Percentiles rank a stretch among this genome's conserved stretches.
Evolutionary conservation across 2,329 filamentous ascomycete species (phyloP).

Genomic region (Gyromitra esculenta): DNA sequence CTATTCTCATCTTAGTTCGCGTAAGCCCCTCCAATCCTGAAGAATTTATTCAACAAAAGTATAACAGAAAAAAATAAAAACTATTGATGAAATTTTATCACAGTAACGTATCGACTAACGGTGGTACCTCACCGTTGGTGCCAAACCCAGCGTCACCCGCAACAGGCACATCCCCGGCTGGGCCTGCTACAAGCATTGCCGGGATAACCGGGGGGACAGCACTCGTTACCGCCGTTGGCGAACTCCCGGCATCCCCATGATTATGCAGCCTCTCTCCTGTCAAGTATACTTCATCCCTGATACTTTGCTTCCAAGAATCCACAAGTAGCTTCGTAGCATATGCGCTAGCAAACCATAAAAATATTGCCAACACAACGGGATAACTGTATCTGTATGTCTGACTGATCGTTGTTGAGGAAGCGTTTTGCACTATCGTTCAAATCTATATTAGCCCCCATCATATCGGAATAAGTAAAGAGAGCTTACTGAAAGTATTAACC

Average conservation of each 20-base stretch:
- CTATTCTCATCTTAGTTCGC: not conserved
- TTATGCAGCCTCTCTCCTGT: slow-evolving; percentile 96
- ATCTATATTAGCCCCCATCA: slow-evolving; percentile 58
- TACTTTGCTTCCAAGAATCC: slow-evolving; percentile 78
- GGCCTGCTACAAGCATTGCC: slow-evolving; percentile 10
- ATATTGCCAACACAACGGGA: slow-evolving; percentile 66
- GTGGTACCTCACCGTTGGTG: not conserved
- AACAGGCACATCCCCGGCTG: slow-evolving; percentile 18
- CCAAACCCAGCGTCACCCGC: slow-evolving; percentile 15
- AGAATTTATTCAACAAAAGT: slow-evolving; percentile 18
- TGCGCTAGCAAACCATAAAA: slow-evolving; percentile 58
- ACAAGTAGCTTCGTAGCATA: slow-evolving; percentile 66
- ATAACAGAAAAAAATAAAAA: slow-evolving; percentile 8
- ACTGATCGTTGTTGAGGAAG: slow-evolving; percentile 54
- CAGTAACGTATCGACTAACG: slow-evolving; percentile 1
- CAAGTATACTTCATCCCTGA: slow-evolving; percentile 93
- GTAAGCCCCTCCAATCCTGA: not conserved
- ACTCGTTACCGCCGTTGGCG: slow-evolving; percentile 21
- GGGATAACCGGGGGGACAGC: slow-evolving; percentile 23
- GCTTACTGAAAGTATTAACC: slow-evolving; percentile 61
- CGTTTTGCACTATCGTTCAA: slow-evolving; percentile 60
- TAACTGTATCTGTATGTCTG: slow-evolving; percentile 74
- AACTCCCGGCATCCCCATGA: slow-evolving; percentile 71
- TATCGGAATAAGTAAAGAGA: not conserved
- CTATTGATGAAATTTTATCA: slow-evolving; percentile 19